phyloP scores from a whole-genome alignment of 106 monocot genomes.

The Phalaenopsis equestris region DNA sequence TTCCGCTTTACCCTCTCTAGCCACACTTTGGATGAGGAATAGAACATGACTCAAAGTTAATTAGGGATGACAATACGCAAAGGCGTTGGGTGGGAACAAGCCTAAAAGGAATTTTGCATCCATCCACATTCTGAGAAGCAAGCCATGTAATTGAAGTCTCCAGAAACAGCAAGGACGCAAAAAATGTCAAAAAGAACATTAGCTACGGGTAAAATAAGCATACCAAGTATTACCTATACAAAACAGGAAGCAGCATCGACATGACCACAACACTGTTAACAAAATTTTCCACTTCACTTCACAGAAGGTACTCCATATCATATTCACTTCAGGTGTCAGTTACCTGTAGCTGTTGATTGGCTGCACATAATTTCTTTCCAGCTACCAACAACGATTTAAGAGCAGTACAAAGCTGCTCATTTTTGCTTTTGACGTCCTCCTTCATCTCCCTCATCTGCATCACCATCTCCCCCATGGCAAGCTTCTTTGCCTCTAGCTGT shows the following conservation, averaged over 20 bases:
- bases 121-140: not conserved
- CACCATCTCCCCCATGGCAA: slow-evolving; percentile 34
- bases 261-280: not conserved
- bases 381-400: slow-evolving; percentile 54
- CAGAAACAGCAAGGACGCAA: not conserved
- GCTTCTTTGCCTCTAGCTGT: slow-evolving; percentile 46
- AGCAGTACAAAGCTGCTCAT: slow-evolving; percentile 50
- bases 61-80: too few species aligned
- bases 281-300: slow-evolving; percentile 4
- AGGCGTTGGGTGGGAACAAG: too few species aligned
- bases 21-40: too few species aligned
- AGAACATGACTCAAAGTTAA: too few species aligned
- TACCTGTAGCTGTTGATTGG: slow-evolving; percentile 71
- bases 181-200: not conserved
- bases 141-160: not conserved
- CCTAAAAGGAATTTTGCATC: not conserved
- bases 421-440: slow-evolving; percentile 34
- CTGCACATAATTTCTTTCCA: slow-evolving; percentile 50
- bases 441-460: slow-evolving; percentile 37
- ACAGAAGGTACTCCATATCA: not conserved
- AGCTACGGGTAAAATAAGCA: not conserved
- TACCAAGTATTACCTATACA: not conserved
- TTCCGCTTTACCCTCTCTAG: too few species aligned
- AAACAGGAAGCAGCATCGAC: not conserved
- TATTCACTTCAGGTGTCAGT: not conserved